Evolutionary conservation across 2,329 filamentous ascomycete genomes (phyloP), one percentile per base, ranked within the genome.

Genomic region (Pyrenochaeta sp.): DNA sequence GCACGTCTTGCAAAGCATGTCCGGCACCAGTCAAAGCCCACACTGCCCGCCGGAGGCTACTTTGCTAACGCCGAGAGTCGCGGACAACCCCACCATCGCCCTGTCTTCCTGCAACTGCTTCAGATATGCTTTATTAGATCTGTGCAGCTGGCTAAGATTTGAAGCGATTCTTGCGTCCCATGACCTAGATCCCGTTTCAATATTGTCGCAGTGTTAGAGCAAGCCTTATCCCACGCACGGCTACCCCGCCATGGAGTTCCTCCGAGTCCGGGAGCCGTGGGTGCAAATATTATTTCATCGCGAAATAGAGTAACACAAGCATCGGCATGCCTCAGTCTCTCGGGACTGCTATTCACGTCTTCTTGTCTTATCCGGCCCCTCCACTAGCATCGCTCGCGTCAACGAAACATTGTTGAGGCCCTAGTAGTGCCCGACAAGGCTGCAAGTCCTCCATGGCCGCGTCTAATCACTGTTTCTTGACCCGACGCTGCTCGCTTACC

Each of bases 1-100:
- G 59, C 59, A 60, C 50, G 50, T 67, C 64, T 72, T 68, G 61
- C 68, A 69, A 71, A 68, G 68, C 73, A 70, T 72, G 62, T 73
- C 72, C 74, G 72, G 66, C 59, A 62, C 68, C 65, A 71, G 55
- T 61, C 59, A 65, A 47, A 44, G 28, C 56, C 43, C 59, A 56
- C 59, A 50, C 54, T 56, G 59, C 62, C 60, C 59, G 69, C 67
- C 67, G 65, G 69, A 71, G 64, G 58, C 61, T 66, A 64, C 59
- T 64, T 66, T 67, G 58, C 72, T 73, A 73, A 74, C 65, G 63
- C 68, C 69, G 72, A 67, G 57, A 51, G 58, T 56, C 49, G 55
- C 59, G 62, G 56, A 64, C 43, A 56, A 71, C 72, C 71, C 72
- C 73, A 72, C 71, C 64, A 67, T 60, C 37, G 7, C 59, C 50